Percentiles rank a stretch among this genome's conserved stretches.
phyloP scores from a whole-genome alignment of 2,329 filamentous ascomycete species.

The Daldinia eschscholtzii region DNA sequence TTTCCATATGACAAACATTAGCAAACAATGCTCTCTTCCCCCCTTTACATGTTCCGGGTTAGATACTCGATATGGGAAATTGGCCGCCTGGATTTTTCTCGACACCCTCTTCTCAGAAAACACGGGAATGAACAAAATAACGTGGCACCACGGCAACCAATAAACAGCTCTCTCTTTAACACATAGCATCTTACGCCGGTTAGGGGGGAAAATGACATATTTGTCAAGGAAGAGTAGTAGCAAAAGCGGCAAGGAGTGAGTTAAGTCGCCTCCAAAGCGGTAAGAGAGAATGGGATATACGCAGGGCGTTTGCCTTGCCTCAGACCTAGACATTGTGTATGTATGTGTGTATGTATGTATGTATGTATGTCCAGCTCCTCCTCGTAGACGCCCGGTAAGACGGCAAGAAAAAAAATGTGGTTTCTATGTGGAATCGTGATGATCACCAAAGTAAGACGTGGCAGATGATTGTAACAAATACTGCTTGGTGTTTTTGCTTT shows the following conservation, averaged over 20 bases:
- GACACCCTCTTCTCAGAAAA: conserved; percentile 3
- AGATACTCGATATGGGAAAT: conserved; percentile 11
- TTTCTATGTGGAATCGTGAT: neutral
- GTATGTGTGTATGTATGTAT: neutral
- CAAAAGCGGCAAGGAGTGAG: neutral
- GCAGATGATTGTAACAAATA: neutral
- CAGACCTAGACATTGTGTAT: neutral
- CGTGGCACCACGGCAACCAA: conserved; percentile 6
- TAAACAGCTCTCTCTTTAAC: conserved; percentile 7
- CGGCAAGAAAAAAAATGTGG: neutral
- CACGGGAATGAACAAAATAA: neutral
- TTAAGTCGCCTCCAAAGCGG: neutral
- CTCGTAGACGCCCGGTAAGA: conserved; percentile 8
- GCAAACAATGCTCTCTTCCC: conserved; percentile 1
- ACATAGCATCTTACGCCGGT: neutral
- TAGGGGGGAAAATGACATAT: neutral
- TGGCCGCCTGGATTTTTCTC: neutral
- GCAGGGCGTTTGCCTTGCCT: neutral
- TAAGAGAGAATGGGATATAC: neutral
- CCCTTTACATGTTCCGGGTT: neutral
- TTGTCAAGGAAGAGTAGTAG: neutral
- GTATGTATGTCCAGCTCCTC: neutral
- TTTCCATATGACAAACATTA: neutral
- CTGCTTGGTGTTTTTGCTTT: neutral
- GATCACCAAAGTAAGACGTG: conserved; percentile 5